Evolutionary conservation across 495 filamentous ascomycete genomes (phyloP), one percentile per base, ranked within the genome.

Genomic region (Haplographium delicatum): DNA sequence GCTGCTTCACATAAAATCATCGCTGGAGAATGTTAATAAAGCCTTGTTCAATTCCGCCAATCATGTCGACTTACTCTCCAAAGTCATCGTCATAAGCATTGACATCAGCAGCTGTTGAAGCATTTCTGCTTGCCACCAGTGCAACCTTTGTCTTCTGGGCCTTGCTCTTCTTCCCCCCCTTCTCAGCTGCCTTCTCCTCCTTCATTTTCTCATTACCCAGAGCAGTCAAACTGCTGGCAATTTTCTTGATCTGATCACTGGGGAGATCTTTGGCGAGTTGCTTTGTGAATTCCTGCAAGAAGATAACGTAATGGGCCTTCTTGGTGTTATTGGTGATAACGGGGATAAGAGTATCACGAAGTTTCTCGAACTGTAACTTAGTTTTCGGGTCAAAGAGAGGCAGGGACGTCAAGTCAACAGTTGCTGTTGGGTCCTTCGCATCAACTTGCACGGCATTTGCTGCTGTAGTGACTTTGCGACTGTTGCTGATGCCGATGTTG

Each of bases 121-220:
- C 73, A 56, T 90, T 84, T 34, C 86, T 71, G 51, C 70, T 79
- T 4, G 89, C 80, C 9, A 83, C 82, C 26, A 99, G 72, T 15
- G 80, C 82, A 33, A 86, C 77, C 82, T 99, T 99, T 13, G 86
- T 91, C 81, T 96, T 96, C 34, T 85, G 85, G 8, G 88, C 88
- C 76, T 96, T 96, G 52, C 72, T 84, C 79, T 97, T 99, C 85
- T 96, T 97, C 54, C 82, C 88, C 20, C 87, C 86, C 76, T 96
- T 97, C 57, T 96, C 91, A 3, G 88, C 82, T 10, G 82, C 79
- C 74, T 96, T 95, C 80, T 99, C 94, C 69, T 96, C 93, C 74
- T 88, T 94, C 88, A 96, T 88, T 79, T 93, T 96, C 80, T 99
- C 94, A 62, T 99, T 99, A 59, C 87, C 76, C 41, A 95, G 73